These are phyloP conservation scores for Hanseniaspora occidentalis DNA, from an alignment of 805 yeast genomes.

Conservation along the genomic window DNA sequence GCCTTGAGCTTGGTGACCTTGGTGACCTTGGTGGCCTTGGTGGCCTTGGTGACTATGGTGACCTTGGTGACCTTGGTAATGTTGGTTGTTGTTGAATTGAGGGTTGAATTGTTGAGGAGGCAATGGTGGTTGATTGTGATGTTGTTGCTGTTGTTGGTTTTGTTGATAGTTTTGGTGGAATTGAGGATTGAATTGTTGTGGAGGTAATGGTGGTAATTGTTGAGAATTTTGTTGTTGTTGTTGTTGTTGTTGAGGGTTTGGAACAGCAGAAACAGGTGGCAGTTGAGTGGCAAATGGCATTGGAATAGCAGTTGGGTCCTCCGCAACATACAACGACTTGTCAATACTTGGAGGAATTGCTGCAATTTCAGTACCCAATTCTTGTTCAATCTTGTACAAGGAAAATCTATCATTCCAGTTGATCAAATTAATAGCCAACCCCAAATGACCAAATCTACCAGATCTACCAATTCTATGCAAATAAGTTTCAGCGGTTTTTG, in stretches of 20 bases:
- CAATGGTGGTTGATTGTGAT: constrained; percentile 7
- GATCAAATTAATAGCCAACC: constrained; percentile 92
- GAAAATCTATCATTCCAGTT: constrained; percentile 95
- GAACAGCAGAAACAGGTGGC: constrained; percentile 18
- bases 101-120: background rate
- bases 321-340: constrained; percentile 76
- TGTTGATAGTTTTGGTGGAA: constrained; percentile 12
- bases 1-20: no score
- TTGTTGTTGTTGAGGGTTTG: constrained; percentile 13
- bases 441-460: constrained; percentile 96
- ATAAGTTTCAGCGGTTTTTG: constrained; percentile 94
- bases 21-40: no score
- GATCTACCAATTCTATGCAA: constrained; percentile 98
- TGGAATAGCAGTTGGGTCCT: constrained; percentile 62
- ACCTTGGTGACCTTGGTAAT: background rate
- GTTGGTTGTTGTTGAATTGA: background rate
- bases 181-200: constrained; percentile 11
- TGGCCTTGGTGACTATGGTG: no score
- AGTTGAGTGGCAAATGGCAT: constrained; percentile 73
- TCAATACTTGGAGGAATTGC: constrained; percentile 95
- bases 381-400: constrained; percentile 90
- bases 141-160: constrained; percentile 5
- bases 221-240: constrained; percentile 13
- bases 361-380: constrained; percentile 91
- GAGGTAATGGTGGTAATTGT: constrained; percentile 9